A percentile compares a stretch with the other conserved stretches of the same genome.
These are phyloP conservation scores for Hydrangea macrophylla DNA, from an alignment of 148 eudicot species.

Conservation along the genomic window DNA sequence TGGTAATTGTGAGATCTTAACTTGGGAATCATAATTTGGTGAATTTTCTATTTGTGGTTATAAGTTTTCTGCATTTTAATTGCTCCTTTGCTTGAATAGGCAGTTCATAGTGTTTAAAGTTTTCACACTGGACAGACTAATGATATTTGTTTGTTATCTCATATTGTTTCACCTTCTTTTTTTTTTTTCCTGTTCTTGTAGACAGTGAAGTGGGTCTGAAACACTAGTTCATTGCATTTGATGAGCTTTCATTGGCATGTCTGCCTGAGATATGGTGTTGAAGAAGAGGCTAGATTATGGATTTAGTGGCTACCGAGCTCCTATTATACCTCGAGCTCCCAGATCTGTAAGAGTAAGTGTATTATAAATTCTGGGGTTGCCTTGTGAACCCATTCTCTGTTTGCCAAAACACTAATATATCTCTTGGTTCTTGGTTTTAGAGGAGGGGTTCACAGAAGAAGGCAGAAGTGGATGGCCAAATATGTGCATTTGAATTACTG, in stretches of 20 bases:
- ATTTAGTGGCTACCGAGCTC: conserved; percentile 47
- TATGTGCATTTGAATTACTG: conserved; percentile 88
- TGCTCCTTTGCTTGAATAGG: not conserved
- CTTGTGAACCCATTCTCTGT: not conserved
- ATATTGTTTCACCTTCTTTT: not conserved
- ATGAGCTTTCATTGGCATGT: conserved; percentile 42
- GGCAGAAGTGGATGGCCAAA: conserved; percentile 32
- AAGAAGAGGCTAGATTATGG: conserved; percentile 65
- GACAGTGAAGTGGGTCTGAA: conserved; percentile 15
- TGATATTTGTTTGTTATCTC: not conserved
- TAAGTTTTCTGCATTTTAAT: not conserved
- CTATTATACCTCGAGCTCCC: conserved; percentile 78
- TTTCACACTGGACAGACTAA: not conserved
- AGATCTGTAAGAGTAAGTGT: conserved; percentile 80
- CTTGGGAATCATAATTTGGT: not conserved
- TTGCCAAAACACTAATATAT: not conserved
- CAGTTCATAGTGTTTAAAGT: not conserved
- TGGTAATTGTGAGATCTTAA: not conserved
- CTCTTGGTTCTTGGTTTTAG: conserved; percentile 32
- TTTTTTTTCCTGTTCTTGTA: not conserved
- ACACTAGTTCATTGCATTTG: conserved; percentile 18
- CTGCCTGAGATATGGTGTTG: conserved; percentile 67
- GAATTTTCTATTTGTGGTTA: no score
- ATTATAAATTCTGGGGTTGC: not conserved
- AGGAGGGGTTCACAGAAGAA: conserved; percentile 51